A percentile compares a stretch with the other conserved stretches of the same genome.
phyloP scores from a whole-genome alignment of 2,329 filamentous ascomycete species.

The Fusarium compactum region DNA sequence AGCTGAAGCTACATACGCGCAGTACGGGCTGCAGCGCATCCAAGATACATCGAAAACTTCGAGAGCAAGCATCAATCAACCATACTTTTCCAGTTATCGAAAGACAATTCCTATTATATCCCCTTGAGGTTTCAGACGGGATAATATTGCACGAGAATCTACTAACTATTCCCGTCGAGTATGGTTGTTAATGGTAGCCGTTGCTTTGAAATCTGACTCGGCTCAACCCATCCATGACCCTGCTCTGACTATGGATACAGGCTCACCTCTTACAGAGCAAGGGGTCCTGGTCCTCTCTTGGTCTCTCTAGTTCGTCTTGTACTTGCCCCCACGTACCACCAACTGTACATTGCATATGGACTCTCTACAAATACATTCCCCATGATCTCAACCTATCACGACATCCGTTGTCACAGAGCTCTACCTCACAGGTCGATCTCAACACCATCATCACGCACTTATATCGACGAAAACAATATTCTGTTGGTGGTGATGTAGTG shows the following conservation, averaged over 20 bases:
- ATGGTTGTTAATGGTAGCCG: neutral
- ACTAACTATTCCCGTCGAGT: neutral
- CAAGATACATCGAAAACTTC: neutral
- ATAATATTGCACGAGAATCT: neutral
- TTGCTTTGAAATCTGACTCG: neutral
- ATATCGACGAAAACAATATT: conserved; percentile 10
- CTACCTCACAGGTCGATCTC: conserved; percentile 22
- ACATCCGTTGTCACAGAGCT: conserved; percentile 8
- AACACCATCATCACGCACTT: conserved; percentile 14
- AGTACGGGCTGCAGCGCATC: neutral
- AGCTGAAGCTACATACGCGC: neutral
- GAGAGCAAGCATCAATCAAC: neutral
- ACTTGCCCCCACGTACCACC: conserved; percentile 31
- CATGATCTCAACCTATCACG: conserved; percentile 26
- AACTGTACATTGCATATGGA: conserved; percentile 10
- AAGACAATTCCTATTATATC: neutral
- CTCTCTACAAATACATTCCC: conserved; percentile 1
- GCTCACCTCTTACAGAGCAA: conserved; percentile 1
- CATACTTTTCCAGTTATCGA: neutral
- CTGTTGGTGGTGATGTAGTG: neutral
- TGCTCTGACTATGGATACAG: conserved; percentile 6
- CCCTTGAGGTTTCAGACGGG: neutral
- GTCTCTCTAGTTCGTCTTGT: conserved; percentile 21
- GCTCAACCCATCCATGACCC: neutral
- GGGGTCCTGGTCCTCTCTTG: conserved; percentile 25